phyloP scores from a whole-genome alignment of 2,329 filamentous ascomycete species.

The Penicillium aurantiogriseum region DNA sequence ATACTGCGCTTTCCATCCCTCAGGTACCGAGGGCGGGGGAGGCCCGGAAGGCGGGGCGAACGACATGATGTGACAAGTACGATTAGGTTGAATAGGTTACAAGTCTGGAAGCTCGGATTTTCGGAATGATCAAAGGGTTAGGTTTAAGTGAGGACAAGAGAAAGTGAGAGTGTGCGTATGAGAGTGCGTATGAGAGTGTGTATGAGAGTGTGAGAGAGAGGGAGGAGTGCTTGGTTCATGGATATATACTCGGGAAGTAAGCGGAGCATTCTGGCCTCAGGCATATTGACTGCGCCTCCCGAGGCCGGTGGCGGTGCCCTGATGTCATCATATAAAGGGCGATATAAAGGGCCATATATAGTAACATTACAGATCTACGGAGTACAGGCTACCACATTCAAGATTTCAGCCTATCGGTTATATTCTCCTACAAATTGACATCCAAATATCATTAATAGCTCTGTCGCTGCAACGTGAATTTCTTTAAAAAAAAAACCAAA shows the following conservation, averaged over 20 bases:
- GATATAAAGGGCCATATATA: too few relatives aligned
- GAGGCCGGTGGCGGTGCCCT: slow-evolving; percentile 19
- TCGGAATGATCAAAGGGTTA: not conserved
- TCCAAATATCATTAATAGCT: not conserved
- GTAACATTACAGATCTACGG: too few relatives aligned
- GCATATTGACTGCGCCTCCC: slow-evolving; percentile 12
- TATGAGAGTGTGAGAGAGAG: not conserved
- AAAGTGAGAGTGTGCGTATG: too few relatives aligned
- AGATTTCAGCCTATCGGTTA: not conserved
- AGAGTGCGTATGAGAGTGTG: too few relatives aligned
- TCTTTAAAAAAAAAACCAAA: not conserved
- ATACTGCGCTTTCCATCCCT: slow-evolving; percentile 82
- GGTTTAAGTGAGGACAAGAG: not conserved
- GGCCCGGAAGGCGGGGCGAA: slow-evolving; percentile 49
- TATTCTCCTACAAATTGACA: not conserved
- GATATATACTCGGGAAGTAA: slow-evolving; percentile 4
- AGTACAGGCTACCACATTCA: not conserved
- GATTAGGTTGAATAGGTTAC: not conserved
- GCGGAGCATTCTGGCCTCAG: slow-evolving; percentile 8
- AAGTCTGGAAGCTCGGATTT: not conserved
- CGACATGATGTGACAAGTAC: slow-evolving; percentile 28
- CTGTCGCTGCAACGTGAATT: not conserved
- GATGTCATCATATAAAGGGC: slow-evolving; percentile 5
- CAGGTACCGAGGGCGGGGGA: slow-evolving; percentile 63
- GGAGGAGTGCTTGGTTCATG: not conserved